Base-by-base conservation (phyloP, 768 basidiomycete species). In the Strobilomyces dryophilus region DNA sequence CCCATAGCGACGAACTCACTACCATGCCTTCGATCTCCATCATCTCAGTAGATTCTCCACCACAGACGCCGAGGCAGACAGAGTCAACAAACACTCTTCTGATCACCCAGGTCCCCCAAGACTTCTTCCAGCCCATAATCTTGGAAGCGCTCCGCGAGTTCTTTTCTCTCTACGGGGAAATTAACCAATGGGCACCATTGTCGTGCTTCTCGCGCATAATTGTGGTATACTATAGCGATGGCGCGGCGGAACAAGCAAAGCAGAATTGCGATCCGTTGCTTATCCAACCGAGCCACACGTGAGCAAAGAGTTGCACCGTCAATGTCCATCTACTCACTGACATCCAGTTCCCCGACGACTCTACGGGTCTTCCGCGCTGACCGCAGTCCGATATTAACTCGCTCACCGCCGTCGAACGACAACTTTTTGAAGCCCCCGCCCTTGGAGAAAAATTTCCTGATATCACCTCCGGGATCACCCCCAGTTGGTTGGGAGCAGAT, bases 391-490 rank as follows among this genome's bases (percentile, higher is more conserved):
- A 69, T 90, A 45, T 72, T 78, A 49, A 69, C 69, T 53, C 68
- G 48, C 14, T 70, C 67, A 5, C 61, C 67, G 4, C 66, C 58
- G 12, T 68, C 66, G 17, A 52, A 63, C 29, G 63, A 59, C 42
- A 60, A 64, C 44, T 61, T 58, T 57, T 79, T 95, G 34, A 80
- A 77, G 39, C 92, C 94, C 0, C 95, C 95, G 0, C 72, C 79
- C 0, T 60, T 85, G 36, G 89, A 94, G 61, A 92, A 92, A 72
- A 98, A 98, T 73, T 98, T 98, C 72, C 79, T 99, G 44, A 95
- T 99, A 57, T 98, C 97, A 0, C 97, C 97, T 0, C 97, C 97
- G 4, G 97, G 97, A 5, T 97, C 94, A 0, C 97, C 97, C 0
- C 97, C 97, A 0, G 85, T 95, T 1, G 97, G 95, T 3, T 99